Conservation (phyloP, 176 grass and related monocot species). For the Rhynchospora breviuscula region DNA sequence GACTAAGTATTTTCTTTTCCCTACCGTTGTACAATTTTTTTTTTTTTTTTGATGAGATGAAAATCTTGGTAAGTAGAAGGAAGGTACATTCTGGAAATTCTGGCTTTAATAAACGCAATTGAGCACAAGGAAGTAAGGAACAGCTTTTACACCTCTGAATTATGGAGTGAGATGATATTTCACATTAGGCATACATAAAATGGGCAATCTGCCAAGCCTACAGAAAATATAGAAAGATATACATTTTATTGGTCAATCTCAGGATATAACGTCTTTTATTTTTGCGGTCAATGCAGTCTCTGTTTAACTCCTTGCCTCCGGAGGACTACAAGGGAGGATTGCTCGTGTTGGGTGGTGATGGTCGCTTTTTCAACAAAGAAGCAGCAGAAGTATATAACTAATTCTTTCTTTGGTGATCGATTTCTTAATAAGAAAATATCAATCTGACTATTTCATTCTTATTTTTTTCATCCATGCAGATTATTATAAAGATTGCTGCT, state of each 20-base stretch:
- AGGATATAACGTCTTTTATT: background rate
- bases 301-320: constrained; percentile 73
- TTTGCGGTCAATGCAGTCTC: constrained; percentile 42
- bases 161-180: background rate
- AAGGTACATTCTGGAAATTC: background rate
- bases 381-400: constrained; percentile 54
- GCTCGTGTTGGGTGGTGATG: constrained; percentile 83
- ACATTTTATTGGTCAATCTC: constrained; percentile 10
- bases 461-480: constrained; percentile 38
- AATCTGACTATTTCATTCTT: background rate
- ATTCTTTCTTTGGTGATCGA: background rate
- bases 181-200: background rate
- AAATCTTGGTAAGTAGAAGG: background rate
- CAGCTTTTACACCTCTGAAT: background rate
- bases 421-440: background rate
- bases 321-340: constrained; percentile 70
- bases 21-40: background rate
- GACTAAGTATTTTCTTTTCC: background rate
- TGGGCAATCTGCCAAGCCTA: background rate
- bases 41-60: background rate
- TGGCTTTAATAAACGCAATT: background rate
- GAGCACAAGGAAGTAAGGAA: background rate
- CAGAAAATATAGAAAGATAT: background rate
- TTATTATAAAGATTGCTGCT: constrained; percentile 82
- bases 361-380: constrained; percentile 74